Evolutionary conservation across 179 eudicot genomes (phyloP).

Genomic region (Amaranthus tricolor): DNA sequence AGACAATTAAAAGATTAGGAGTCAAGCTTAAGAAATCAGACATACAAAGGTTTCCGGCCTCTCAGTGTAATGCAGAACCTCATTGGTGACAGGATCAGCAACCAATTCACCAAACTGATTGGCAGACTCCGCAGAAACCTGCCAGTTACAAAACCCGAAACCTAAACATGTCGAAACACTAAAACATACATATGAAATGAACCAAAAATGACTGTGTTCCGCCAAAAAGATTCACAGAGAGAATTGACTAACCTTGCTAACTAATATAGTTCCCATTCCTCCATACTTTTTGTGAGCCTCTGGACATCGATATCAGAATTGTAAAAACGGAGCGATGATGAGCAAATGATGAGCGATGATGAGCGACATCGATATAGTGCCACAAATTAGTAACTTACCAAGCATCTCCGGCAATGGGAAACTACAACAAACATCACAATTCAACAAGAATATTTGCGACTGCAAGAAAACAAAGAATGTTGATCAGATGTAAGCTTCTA

Average conservation of each 20-base stretch:
- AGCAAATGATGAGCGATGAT: constrained; percentile 7
- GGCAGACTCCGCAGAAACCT: constrained; percentile 54
- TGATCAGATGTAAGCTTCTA: constrained; percentile 7
- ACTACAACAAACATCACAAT: constrained; percentile 89
- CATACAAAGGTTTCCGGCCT: constrained; percentile 57
- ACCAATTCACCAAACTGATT: constrained; percentile 54
- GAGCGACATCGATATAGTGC: constrained; percentile 13
- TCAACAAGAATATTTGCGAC: constrained; percentile 89
- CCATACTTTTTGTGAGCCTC: constrained; percentile 66
- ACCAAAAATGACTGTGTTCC: background rate
- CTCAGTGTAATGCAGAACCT: constrained; percentile 54
- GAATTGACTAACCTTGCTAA: constrained; percentile 62
- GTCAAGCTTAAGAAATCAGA: constrained; percentile 16
- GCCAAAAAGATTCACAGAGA: constrained; percentile 10
- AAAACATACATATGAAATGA: background rate
- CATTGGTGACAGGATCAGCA: constrained; percentile 52
- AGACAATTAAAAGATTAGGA: constrained; percentile 1
- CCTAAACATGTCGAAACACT: constrained; percentile 2
- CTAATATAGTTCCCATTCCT: constrained; percentile 91
- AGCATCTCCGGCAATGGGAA: constrained; percentile 86
- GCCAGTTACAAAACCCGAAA: constrained; percentile 9
- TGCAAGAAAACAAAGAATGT: constrained; percentile 36
- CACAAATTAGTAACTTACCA: constrained; percentile 40
- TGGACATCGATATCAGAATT: no score
- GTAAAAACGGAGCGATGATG: background rate